Base-by-base conservation (phyloP, 2,329 filamentous ascomycete species). In the Penicillium nordicum region DNA sequence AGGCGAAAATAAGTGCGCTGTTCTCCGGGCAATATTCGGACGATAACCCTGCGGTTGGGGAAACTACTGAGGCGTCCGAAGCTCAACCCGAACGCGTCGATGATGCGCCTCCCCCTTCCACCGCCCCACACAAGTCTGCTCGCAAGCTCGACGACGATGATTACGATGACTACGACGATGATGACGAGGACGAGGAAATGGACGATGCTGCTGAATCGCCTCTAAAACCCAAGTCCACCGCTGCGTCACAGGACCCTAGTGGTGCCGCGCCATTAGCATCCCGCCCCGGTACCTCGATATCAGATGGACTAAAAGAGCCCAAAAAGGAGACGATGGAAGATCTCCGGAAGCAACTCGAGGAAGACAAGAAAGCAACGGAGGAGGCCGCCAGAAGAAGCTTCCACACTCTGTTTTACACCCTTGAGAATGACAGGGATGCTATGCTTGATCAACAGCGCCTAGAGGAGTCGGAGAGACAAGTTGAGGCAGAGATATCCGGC, bases 371-470 rank as follows among this genome's bases (percentile, higher is more conserved):
- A 72, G 90, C 89, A 30, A 92, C 90, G 46, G 93, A 96, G 69
- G 91, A 96, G 69, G 88, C 89, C 49, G 94, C 91, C 42, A 92
- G 92, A 76, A 85, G 86, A 67, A 94, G 89, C 75, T 97, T 97
- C 74, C 88, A 96, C 70, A 95, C 91, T 10, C 83, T 96, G 63
- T 96, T 97, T 74, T 93, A 96, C 74, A 97, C 94, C 1, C 81
- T 97, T 32, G 94, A 99, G 74, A 94, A 93, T 72, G 94, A 99
- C 71, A 85, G 90, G 53, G 91, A 93, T 67, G 94, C 94, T 47
- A 97, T 99, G 94, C 77, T 97, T 55, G 94, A 99, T 74, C 94
- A 99, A 75, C 92, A 97, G 74, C 91, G 93, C 73, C 82, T 99
- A 27, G 94, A 99, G 70, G 94, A 97, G 73, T 92, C 95, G 1